A percentile compares a stretch with the other conserved stretches of the same genome.
Evolutionary conservation across 208 protist genomes (phyloP).

Genomic region (Trypanosoma mega): DNA sequence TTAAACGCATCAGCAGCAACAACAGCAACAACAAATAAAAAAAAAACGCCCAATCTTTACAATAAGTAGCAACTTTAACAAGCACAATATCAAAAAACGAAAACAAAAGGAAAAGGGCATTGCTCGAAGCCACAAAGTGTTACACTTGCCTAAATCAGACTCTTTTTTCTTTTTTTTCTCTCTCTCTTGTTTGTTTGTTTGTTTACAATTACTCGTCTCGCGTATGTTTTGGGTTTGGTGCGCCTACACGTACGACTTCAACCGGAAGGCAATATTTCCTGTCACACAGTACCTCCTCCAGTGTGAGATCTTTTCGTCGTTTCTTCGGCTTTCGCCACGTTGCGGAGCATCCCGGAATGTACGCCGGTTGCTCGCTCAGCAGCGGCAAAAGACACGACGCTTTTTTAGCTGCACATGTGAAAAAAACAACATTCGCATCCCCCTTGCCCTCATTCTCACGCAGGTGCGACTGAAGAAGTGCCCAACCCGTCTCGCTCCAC

Average conservation of each 20-base stretch:
- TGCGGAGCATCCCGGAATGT: background rate
- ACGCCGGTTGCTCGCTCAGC: background rate
- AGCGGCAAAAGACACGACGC: background rate
- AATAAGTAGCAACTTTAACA: no score
- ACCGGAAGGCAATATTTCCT: background rate
- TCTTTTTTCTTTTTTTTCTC: no score
- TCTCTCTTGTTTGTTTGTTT: no score
- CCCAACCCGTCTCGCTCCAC: slow-evolving; percentile 21
- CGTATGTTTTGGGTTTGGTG: background rate
- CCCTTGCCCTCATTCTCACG: background rate
- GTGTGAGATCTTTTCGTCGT: no score
- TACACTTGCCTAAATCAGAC: no score
- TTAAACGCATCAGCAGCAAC: no score
- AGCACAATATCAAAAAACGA: no score
- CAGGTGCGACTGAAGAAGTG: background rate
- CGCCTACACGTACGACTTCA: background rate
- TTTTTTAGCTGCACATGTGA: background rate
- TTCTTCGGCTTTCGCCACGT: background rate
- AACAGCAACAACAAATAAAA: no score
- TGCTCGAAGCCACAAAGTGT: no score
- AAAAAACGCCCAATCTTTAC: no score
- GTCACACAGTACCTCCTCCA: background rate
- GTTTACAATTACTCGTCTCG: no score
- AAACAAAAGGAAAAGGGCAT: no score
- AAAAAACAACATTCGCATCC: slow-evolving; percentile 18